Evolutionary conservation across 495 filamentous ascomycete genomes (phyloP).

Genomic region (Gamarada debralockiae): DNA sequence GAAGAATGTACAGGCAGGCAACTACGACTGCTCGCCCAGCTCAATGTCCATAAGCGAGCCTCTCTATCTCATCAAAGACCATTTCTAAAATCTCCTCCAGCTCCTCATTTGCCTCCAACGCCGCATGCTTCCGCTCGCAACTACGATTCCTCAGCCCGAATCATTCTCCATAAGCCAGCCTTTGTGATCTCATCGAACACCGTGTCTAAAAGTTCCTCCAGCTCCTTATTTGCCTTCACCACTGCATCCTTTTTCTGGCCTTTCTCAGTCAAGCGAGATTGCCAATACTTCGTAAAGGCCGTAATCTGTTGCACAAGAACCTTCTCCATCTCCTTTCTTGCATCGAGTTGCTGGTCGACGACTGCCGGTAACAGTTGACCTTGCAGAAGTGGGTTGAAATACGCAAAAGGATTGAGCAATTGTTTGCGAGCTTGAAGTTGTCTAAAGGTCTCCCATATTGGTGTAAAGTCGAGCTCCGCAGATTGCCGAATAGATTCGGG

Average conservation of each 20-base stretch:
- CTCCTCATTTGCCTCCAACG: constrained; percentile 59
- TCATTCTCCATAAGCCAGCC: constrained; percentile 26
- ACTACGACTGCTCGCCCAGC: constrained; percentile 1
- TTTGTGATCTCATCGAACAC: constrained; percentile 23
- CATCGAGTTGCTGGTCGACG: constrained; percentile 66
- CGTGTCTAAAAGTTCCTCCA: constrained; percentile 18
- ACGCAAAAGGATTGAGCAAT: constrained; percentile 61
- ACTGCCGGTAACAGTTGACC: constrained; percentile 56
- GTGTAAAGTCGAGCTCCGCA: constrained; percentile 67
- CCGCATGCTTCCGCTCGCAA: constrained; percentile 49
- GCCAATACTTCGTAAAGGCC: constrained; percentile 69
- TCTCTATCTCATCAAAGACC: constrained; percentile 25
- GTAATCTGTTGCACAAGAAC: constrained; percentile 73
- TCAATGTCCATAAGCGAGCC: constrained; percentile 25
- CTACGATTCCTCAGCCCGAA: constrained; percentile 5
- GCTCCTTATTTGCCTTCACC: constrained; percentile 57
- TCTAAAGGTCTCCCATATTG: constrained; percentile 73
- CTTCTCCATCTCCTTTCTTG: constrained; percentile 77
- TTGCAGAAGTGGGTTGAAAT: constrained; percentile 53
- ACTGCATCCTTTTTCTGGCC: constrained; percentile 50
- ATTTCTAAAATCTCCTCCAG: constrained; percentile 17
- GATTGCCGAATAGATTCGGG: constrained; percentile 69
- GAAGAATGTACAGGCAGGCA: too few relatives aligned
- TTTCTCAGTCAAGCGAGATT: constrained; percentile 35
- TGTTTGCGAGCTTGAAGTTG: constrained; percentile 66